A percentile compares a stretch with the other conserved stretches of the same genome.
phyloP scores from a whole-genome alignment of 176 grass and related monocot genomes.

The Oryza longistaminata region DNA sequence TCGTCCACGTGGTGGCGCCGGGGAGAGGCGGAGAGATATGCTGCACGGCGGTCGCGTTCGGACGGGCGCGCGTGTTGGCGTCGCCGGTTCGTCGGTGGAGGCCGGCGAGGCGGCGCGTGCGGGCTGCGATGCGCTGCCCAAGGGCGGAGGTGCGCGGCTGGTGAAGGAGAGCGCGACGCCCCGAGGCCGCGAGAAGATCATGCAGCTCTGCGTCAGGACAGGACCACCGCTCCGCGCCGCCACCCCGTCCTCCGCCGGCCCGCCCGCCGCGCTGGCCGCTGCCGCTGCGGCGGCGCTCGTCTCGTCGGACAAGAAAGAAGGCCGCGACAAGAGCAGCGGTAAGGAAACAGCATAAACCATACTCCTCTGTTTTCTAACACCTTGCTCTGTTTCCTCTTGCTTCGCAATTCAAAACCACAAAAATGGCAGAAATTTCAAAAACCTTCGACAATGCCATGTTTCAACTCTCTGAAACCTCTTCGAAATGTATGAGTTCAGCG shows the following conservation, averaged over 20 bases:
- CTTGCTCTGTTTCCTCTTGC: no score
- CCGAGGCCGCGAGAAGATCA: constrained; percentile 75
- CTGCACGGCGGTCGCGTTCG: constrained; percentile 52
- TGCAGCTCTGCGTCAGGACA: constrained; percentile 61
- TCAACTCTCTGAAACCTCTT: neutral
- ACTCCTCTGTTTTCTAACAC: no score
- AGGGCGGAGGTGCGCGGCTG: constrained; percentile 68
- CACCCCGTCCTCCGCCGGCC: constrained; percentile 18
- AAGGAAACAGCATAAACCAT: neutral
- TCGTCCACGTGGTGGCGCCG: constrained; percentile 22
- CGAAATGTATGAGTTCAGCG: neutral
- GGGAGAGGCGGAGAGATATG: constrained; percentile 68
- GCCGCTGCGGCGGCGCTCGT: neutral
- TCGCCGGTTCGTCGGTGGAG: constrained; percentile 31
- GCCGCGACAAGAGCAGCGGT: constrained; percentile 64
- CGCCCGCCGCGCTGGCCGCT: neutral
- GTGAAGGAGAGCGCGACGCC: constrained; percentile 67
- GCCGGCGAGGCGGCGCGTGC: constrained; percentile 40
- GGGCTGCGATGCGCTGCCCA: constrained; percentile 67
- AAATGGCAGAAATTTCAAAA: neutral
- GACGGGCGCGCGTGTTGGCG: constrained; percentile 26
- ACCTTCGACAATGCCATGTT: neutral
- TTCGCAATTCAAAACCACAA: neutral
- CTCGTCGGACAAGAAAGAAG: neutral
- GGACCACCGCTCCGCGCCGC: constrained; percentile 41